phyloP scores from a whole-genome alignment of 2,329 filamentous ascomycete genomes.

The Periglandula ipomoeae region DNA sequence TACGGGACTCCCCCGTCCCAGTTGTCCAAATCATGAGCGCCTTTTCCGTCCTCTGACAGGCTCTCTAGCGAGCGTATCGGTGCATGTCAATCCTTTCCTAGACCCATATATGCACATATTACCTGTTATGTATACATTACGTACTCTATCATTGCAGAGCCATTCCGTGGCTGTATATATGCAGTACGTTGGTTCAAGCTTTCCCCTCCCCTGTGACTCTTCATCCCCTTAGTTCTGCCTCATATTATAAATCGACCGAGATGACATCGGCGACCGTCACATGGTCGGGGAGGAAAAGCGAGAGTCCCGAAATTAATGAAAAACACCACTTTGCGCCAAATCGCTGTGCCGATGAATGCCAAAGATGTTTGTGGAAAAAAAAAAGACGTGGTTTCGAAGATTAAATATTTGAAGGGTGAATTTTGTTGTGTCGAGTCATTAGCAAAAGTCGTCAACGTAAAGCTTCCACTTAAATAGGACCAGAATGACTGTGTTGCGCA shows the following conservation, averaged over 20 bases:
- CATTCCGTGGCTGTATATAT: slow-evolving; percentile 18
- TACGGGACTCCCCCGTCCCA: neutral
- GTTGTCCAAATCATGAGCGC: slow-evolving; percentile 9
- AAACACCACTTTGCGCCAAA: slow-evolving; percentile 27
- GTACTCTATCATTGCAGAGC: slow-evolving; percentile 26
- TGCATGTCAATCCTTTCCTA: slow-evolving; percentile 16
- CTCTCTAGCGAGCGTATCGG: slow-evolving; percentile 24
- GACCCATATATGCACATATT: slow-evolving; percentile 25
- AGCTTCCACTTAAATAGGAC: slow-evolving; percentile 1
- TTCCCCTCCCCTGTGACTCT: slow-evolving; percentile 1
- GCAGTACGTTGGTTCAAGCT: slow-evolving; percentile 17
- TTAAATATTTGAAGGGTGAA: slow-evolving; percentile 15
- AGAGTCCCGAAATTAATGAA: slow-evolving; percentile 4
- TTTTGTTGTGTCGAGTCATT: slow-evolving; percentile 17
- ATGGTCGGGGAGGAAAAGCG: neutral
- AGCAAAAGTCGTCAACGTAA: slow-evolving; percentile 8
- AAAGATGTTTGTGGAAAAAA: slow-evolving; percentile 22
- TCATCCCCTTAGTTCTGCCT: slow-evolving; percentile 17
- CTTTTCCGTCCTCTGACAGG: slow-evolving; percentile 15
- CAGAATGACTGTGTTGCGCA: slow-evolving; percentile 5
- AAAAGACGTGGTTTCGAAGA: slow-evolving; percentile 21
- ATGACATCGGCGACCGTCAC: neutral
- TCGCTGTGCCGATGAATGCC: slow-evolving; percentile 33
- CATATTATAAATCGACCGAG: slow-evolving; percentile 4
- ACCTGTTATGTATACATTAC: slow-evolving; percentile 31